phyloP scores from a whole-genome alignment of 2,329 filamentous ascomycete species.

The Arthrobotrys iridis region DNA sequence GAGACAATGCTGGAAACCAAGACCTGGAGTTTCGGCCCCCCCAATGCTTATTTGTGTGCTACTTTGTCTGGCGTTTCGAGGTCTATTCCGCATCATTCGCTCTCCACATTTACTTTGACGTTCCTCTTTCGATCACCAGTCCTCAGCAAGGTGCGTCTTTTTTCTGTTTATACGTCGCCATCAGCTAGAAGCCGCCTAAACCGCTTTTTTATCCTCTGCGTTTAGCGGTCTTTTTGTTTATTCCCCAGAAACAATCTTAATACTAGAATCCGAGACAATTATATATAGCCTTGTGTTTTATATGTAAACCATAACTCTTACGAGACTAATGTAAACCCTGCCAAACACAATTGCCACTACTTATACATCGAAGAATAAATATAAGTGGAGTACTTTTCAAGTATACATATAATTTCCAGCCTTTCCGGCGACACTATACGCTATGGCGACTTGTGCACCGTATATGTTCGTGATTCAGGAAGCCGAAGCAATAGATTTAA shows the following conservation, averaged over 20 bases:
- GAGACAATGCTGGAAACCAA: neutral
- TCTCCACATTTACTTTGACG: neutral
- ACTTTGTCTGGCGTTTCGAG: constrained; percentile 3
- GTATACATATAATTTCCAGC: too few species aligned
- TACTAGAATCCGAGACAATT: neutral
- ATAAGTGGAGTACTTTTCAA: too few species aligned
- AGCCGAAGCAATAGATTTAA: too few species aligned
- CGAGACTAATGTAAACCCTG: too few species aligned
- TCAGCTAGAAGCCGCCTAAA: neutral
- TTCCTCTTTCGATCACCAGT: neutral
- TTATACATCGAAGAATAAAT: too few species aligned
- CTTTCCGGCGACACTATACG: too few species aligned
- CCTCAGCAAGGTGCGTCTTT: neutral
- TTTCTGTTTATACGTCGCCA: neutral
- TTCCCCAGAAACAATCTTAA: neutral
- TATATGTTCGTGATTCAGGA: too few species aligned
- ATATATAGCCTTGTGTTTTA: too few species aligned
- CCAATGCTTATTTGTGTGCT: neutral
- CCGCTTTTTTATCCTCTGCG: neutral
- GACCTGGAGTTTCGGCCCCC: constrained; percentile 3
- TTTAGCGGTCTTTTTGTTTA: neutral
- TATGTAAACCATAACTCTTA: too few species aligned
- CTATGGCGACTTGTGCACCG: too few species aligned
- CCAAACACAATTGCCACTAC: too few species aligned
- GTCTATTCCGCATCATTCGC: neutral